A percentile compares a stretch with the other conserved stretches of the same genome.
These are phyloP conservation scores for Phytophthora sansomeana DNA, from an alignment of 352 stramenopile species.

Conservation along the genomic window DNA sequence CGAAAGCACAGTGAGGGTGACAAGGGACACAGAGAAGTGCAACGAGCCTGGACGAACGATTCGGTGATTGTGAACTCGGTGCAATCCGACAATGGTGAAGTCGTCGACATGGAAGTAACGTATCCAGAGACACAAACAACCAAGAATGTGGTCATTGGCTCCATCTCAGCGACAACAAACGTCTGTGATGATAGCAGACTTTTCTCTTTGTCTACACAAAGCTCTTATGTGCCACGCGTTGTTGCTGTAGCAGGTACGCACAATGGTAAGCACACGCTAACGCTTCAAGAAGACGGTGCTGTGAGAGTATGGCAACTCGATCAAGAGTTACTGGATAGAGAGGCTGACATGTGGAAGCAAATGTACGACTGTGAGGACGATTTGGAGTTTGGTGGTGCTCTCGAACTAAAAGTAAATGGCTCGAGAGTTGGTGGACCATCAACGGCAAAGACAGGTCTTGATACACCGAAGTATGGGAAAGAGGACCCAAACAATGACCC, in stretches of 20 bases:
- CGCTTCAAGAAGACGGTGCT: slow-evolving; percentile 64
- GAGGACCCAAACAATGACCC: slow-evolving; percentile 94
- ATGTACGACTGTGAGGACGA: slow-evolving; percentile 60
- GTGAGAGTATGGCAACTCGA: slow-evolving; percentile 76
- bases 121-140: slow-evolving; percentile 36
- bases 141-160: slow-evolving; percentile 54
- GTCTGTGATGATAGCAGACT: slow-evolving; percentile 12
- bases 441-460: slow-evolving; percentile 70
- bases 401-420: slow-evolving; percentile 66
- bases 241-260: slow-evolving; percentile 46
- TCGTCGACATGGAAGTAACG: slow-evolving; percentile 54
- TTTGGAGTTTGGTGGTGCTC: slow-evolving; percentile 3
- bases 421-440: slow-evolving; percentile 49
- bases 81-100: slow-evolving; percentile 24
- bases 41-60: slow-evolving; percentile 39
- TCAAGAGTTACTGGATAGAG: slow-evolving; percentile 45
- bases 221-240: slow-evolving; percentile 40
- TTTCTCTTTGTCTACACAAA: slow-evolving; percentile 2
- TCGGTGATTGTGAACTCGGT: slow-evolving; percentile 37
- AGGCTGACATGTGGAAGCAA: slow-evolving; percentile 66
- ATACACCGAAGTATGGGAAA: slow-evolving; percentile 94
- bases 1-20: slow-evolving; percentile 11
- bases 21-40: slow-evolving; percentile 16
- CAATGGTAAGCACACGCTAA: slow-evolving; percentile 52
- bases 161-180: neutral